These are phyloP conservation scores for Paraconiothyrium brasiliense DNA, from an alignment of 2,329 filamentous ascomycete species.

Conservation along the genomic window DNA sequence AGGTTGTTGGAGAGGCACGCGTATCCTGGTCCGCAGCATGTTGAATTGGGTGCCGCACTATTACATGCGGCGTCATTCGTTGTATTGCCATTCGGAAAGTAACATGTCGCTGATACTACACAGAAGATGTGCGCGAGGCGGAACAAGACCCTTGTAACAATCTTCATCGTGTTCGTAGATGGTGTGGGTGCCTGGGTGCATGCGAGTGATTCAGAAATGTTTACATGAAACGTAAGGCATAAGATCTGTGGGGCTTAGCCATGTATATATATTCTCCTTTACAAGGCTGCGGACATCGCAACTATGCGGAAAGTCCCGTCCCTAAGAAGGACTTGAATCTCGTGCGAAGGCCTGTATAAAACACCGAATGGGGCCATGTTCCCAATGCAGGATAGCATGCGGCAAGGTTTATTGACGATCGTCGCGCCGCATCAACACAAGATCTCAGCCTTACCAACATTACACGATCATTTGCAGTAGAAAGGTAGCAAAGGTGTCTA, in stretches of 20 bases:
- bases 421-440: too few relatives aligned
- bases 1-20: conserved; percentile 50
- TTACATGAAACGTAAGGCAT: neutral
- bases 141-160: neutral
- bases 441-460: too few relatives aligned
- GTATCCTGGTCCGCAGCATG: conserved; percentile 50
- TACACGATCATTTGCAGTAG: too few relatives aligned
- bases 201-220: neutral
- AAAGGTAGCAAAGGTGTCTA: too few relatives aligned
- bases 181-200: neutral
- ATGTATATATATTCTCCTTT: neutral
- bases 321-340: too few relatives aligned
- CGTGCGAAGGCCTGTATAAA: too few relatives aligned
- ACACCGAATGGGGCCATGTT: too few relatives aligned
- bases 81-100: conserved; percentile 10
- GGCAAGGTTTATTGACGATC: too few relatives aligned
- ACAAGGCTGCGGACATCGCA: too few relatives aligned
- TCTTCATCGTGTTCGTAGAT: neutral
- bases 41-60: conserved; percentile 34
- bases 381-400: too few relatives aligned
- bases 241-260: neutral
- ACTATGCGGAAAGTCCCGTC: too few relatives aligned
- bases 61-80: conserved; percentile 44
- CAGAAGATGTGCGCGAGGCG: neutral
- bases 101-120: conserved; percentile 6